Conservation (phyloP, 208 protist genomes). For the Crithidia brevicula region DNA sequence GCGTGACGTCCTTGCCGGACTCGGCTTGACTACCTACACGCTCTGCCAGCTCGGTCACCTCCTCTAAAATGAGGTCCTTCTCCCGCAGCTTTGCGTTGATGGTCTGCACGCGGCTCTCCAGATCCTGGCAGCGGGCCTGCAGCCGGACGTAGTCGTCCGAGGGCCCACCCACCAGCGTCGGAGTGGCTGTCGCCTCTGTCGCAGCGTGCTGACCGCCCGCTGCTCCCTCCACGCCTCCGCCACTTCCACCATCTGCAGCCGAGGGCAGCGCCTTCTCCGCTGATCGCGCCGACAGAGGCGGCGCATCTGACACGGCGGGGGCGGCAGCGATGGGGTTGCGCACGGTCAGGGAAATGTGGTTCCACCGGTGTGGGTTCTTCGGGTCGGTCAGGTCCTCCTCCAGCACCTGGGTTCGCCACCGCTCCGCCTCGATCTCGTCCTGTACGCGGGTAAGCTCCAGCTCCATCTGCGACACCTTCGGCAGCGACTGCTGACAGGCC, state of each 20-base stretch:
- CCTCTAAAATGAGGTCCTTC: constrained; percentile 96
- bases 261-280: no score
- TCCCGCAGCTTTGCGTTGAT: constrained; percentile 96
- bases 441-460: constrained; percentile 68
- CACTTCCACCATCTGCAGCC: background rate
- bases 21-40: constrained; percentile 86
- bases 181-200: background rate
- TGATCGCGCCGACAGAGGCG: no score
- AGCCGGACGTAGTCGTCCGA: constrained; percentile 88
- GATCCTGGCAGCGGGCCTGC: constrained; percentile 83
- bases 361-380: constrained; percentile 84
- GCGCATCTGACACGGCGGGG: constrained; percentile 1
- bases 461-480: constrained; percentile 88
- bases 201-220: background rate
- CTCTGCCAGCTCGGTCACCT: constrained; percentile 92
- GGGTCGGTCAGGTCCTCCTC: constrained; percentile 88
- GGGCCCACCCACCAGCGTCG: constrained; percentile 36
- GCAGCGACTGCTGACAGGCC: constrained; percentile 65
- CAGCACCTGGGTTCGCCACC: constrained; percentile 75
- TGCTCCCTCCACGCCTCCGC: background rate
- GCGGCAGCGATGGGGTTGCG: background rate
- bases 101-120: constrained; percentile 91
- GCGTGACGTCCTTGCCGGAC: constrained; percentile 88
- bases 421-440: constrained; percentile 89
- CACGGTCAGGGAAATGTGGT: constrained; percentile 34